Conservation (phyloP, 1,284 basidiomycete species). For the Puccinia triticina region DNA sequence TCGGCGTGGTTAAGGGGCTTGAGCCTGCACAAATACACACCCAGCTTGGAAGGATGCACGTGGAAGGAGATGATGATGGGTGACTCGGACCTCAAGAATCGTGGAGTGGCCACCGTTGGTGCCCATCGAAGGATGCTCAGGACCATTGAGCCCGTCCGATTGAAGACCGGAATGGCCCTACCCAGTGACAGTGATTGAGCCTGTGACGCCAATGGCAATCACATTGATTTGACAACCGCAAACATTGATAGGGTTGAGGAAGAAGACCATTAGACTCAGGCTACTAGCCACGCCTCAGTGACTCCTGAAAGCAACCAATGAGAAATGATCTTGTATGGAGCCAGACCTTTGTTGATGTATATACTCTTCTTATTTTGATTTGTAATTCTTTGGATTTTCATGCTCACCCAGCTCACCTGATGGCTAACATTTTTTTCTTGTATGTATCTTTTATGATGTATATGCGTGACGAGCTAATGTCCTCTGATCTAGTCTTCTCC, state of each 20-base stretch:
- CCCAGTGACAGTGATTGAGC: slow-evolving; percentile 51
- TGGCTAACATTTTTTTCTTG: no score
- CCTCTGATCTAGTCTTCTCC: no score
- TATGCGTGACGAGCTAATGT: no score
- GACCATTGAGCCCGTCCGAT: slow-evolving; percentile 57
- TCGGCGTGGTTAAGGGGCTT: slow-evolving; percentile 89
- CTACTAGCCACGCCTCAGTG: slow-evolving; percentile 7
- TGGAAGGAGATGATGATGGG: slow-evolving; percentile 94
- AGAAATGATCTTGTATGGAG: no score
- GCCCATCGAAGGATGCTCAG: slow-evolving; percentile 90
- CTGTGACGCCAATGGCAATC: slow-evolving; percentile 16
- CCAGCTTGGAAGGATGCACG: slow-evolving; percentile 87
- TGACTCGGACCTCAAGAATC: slow-evolving; percentile 82
- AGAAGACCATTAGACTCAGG: neutral
- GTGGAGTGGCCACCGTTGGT: slow-evolving; percentile 92
- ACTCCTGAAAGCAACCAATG: slow-evolving; percentile 14
- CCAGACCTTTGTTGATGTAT: neutral
- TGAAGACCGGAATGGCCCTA: slow-evolving; percentile 60
- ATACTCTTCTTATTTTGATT: neutral
- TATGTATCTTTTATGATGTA: no score
- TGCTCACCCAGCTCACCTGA: no score
- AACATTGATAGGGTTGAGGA: slow-evolving; percentile 5
- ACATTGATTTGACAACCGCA: neutral
- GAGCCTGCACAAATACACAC: no score
- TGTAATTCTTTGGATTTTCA: no score